Percentiles rank a stretch among this genome's conserved stretches.
Conservation (phyloP, 2,329 filamentous ascomycete species). For the Trichophyton equinum region DNA sequence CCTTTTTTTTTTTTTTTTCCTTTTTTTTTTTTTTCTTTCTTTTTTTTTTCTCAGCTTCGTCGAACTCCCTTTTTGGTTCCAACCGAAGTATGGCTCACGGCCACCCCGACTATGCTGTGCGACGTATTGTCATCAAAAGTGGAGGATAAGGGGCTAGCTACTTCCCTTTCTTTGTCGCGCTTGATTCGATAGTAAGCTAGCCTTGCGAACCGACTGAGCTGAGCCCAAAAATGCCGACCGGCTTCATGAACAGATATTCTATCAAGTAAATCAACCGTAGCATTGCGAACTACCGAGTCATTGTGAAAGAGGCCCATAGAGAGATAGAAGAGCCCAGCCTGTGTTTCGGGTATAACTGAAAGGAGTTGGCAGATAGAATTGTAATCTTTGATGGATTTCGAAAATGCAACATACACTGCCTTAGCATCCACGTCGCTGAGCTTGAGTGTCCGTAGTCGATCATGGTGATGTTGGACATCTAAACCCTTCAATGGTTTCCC, state of each 20-base stretch:
- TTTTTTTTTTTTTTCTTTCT: too few species aligned
- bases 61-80: not conserved
- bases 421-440: conserved; percentile 63
- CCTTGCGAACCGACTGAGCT: conserved; percentile 76
- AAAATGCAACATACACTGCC: conserved; percentile 73
- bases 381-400: conserved; percentile 63
- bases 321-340: conserved; percentile 81
- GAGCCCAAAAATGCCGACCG: conserved; percentile 83
- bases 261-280: conserved; percentile 67
- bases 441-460: conserved; percentile 72
- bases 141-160: conserved; percentile 16
- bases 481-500: conserved; percentile 30
- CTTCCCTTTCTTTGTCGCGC: conserved; percentile 41
- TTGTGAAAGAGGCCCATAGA: conserved; percentile 87
- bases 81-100: conserved; percentile 9
- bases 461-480: conserved; percentile 84
- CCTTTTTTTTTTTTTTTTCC: not conserved
- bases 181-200: conserved; percentile 70
- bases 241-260: conserved; percentile 76
- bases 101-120: conserved; percentile 25
- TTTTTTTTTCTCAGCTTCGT: not conserved
- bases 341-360: conserved; percentile 69
- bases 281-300: conserved; percentile 62
- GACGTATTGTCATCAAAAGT: conserved; percentile 18
- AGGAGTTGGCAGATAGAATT: conserved; percentile 77